A percentile compares a stretch with the other conserved stretches of the same genome.
Conservation (phyloP, 805 yeast species). For the Hanseniaspora nectarophila region DNA sequence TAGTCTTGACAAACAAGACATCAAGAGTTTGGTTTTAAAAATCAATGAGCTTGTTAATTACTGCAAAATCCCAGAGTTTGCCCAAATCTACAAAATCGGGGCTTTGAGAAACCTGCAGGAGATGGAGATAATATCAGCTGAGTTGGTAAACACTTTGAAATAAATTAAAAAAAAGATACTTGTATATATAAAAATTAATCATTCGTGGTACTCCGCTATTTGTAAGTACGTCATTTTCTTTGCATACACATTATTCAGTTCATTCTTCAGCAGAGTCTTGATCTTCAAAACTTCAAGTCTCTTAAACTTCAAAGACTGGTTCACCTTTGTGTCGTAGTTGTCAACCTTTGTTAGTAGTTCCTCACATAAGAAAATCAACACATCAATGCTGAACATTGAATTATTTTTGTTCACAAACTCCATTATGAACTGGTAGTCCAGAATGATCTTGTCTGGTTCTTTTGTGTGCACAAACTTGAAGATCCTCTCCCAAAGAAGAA, state of each 20-base stretch:
- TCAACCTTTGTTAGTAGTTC: not conserved
- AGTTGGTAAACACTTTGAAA: not conserved
- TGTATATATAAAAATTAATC: too few species aligned
- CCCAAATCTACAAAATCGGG: not conserved
- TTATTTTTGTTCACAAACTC: not conserved
- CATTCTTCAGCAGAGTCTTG: slow-evolving; percentile 1
- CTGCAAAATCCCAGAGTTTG: slow-evolving; percentile 4
- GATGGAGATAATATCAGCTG: not conserved
- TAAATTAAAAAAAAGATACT: too few species aligned
- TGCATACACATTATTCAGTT: not conserved
- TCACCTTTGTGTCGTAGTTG: not conserved
- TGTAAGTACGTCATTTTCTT: slow-evolving; percentile 2
- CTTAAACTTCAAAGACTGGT: not conserved
- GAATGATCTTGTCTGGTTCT: not conserved
- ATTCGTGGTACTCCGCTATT: not conserved
- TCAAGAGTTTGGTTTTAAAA: not conserved
- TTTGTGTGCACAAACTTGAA: not conserved
- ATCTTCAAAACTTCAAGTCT: slow-evolving; percentile 1
- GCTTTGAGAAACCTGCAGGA: not conserved
- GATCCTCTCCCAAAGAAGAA: slow-evolving; percentile 3
- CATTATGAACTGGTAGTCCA: not conserved
- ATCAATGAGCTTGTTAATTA: slow-evolving; percentile 1
- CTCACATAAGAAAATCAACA: not conserved
- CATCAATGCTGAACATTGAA: not conserved
- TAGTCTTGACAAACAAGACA: not conserved